Evolutionary conservation across 345 rosid species (phyloP), one percentile per base, ranked within the genome.

Genomic region (Sonneratia caseolaris): DNA sequence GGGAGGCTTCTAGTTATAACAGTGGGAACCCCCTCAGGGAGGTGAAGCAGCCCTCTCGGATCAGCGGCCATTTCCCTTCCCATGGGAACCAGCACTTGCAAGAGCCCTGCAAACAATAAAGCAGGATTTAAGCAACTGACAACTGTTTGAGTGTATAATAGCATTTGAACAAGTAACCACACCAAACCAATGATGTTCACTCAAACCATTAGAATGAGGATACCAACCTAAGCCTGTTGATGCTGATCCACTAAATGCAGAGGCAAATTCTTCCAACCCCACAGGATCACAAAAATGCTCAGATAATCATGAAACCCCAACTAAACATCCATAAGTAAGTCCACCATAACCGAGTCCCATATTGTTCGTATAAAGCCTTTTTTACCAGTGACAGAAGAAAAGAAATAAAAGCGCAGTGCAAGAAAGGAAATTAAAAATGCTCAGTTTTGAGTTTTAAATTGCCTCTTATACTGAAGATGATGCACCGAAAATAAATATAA

Each of bases 11-110:
- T 4, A 24, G 27, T 35, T 27, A 62, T 24, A 62, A 4, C 35
- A 21, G 35, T 5, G 53, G 10, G 48, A 14, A 5, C 32, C 70
- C 75, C 70, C 70, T 21, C 48, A n/a, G 37, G 49, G 64, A 51
- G 70, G 3, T 0, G 42, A 53, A 7, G 3, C 53, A 69, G 42
- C 32, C 32, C 64, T 62, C 66, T 62, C 38, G 7, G 6, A 72
- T 86, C 77, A 82, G 77, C 87, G 82, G 69, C 76, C 79, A 75
- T 83, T 82, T 73, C 81, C 74, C 56, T 70, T 79, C 68, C 83
- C 83, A n/a, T 83, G 84, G 43, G 70, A 73, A 66, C 81, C 70
- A 70, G 76, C 76, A 66, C 76, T 78, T 2, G 85, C 79, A 77
- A 84, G 51, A 72, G 85, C 86, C 90, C 93, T 88, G 83, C 81